Evolutionary conservation across 352 stramenopile genomes (phyloP).

Genomic region (Phytophthora melonis): DNA sequence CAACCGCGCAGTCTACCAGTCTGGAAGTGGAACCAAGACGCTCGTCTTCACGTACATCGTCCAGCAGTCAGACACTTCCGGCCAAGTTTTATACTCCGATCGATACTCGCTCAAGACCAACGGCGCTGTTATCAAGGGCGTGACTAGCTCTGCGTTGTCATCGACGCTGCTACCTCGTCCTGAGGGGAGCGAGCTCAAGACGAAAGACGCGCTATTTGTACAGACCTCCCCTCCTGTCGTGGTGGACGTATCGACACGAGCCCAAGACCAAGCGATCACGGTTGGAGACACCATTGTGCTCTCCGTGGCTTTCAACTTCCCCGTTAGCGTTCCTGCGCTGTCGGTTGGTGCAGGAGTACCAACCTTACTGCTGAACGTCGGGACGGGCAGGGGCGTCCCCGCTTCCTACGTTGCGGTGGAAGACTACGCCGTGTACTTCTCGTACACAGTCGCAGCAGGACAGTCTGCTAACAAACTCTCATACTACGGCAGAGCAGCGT

Average conservation of each 20-base stretch:
- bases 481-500: slow-evolving; percentile 50
- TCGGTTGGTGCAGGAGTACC: slow-evolving; percentile 37
- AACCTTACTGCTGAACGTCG: slow-evolving; percentile 53
- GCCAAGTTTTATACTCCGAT: slow-evolving; percentile 48
- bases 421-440: slow-evolving; percentile 62
- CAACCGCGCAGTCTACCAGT: slow-evolving; percentile 54
- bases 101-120: slow-evolving; percentile 59
- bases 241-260: slow-evolving; percentile 46
- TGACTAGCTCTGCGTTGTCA: slow-evolving; percentile 24
- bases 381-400: slow-evolving; percentile 28
- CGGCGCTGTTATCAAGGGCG: slow-evolving; percentile 45
- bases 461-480: slow-evolving; percentile 56
- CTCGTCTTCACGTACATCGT: slow-evolving; percentile 71
- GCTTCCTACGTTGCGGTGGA: slow-evolving; percentile 48
- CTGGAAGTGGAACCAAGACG: slow-evolving; percentile 44
- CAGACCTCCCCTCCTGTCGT: slow-evolving; percentile 51
- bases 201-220: slow-evolving; percentile 37
- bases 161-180: slow-evolving; percentile 52
- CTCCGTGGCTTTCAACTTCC: slow-evolving; percentile 47
- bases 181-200: slow-evolving; percentile 28
- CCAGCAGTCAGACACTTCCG: slow-evolving; percentile 39
- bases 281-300: slow-evolving; percentile 61
- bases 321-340: slow-evolving; percentile 37
- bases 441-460: slow-evolving; percentile 44
- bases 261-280: slow-evolving; percentile 53